Evolutionary conservation across 2,329 filamentous ascomycete species (phyloP).

Genomic region (Hymenotorrendiella dingleyae): DNA sequence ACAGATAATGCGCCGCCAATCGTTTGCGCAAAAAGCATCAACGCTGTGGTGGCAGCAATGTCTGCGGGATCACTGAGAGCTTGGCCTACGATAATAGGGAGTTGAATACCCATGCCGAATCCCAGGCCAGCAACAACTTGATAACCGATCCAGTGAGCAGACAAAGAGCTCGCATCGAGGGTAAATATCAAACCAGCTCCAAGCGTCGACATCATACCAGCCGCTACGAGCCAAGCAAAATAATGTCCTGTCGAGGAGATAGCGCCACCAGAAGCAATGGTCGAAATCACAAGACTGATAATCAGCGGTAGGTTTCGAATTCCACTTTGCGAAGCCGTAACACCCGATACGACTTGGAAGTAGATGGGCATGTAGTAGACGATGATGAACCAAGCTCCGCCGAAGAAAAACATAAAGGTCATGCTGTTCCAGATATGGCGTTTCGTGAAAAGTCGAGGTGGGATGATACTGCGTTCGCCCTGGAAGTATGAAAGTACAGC

Average conservation of each 20-base stretch:
- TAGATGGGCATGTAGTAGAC: constrained; percentile 43
- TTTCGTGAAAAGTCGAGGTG: constrained; percentile 12
- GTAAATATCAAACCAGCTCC: constrained; percentile 47
- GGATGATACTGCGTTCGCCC: constrained; percentile 23
- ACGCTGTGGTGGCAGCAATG: constrained; percentile 45
- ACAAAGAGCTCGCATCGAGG: constrained; percentile 39
- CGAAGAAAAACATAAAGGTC: constrained; percentile 4
- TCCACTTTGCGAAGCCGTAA: constrained; percentile 30
- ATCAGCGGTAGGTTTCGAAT: constrained; percentile 32
- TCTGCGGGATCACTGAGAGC: constrained; percentile 46
- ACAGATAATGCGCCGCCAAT: constrained; percentile 53
- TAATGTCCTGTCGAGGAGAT: not conserved
- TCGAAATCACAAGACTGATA: constrained; percentile 8
- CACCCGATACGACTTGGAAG: constrained; percentile 39
- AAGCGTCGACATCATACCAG: constrained; percentile 30
- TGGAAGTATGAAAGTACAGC: constrained; percentile 15
- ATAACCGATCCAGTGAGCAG: constrained; percentile 49
- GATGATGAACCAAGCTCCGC: not conserved
- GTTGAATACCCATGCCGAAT: constrained; percentile 52
- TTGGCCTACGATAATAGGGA: constrained; percentile 48
- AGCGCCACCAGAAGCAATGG: not conserved
- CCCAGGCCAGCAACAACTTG: constrained; percentile 48
- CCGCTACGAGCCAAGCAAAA: constrained; percentile 1
- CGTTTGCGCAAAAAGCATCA: constrained; percentile 47
- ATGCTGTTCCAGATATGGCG: constrained; percentile 13